phyloP scores from a whole-genome alignment of 2,329 filamentous ascomycete species.

The Escovopsis weberi region DNA sequence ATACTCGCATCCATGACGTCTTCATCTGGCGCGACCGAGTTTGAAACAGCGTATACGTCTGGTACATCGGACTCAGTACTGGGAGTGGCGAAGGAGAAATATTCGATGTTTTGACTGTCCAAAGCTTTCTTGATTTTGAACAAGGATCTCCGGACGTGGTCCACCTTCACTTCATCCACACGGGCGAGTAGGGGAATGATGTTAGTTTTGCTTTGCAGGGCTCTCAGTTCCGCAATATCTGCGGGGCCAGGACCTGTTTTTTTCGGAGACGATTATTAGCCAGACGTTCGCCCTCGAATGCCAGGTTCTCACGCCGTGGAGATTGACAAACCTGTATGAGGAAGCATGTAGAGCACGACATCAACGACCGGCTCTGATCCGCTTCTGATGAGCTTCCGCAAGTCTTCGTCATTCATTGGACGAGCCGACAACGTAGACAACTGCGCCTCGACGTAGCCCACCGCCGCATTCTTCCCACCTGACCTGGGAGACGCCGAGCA shows the following conservation, averaged over 20 bases:
- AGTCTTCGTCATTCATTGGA: slow-evolving; percentile 56
- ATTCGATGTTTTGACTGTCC: slow-evolving; percentile 39
- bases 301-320: background rate
- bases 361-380: slow-evolving; percentile 76
- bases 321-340: slow-evolving; percentile 41
- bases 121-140: slow-evolving; percentile 42
- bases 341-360: slow-evolving; percentile 68
- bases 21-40: slow-evolving; percentile 51
- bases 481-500: slow-evolving; percentile 46
- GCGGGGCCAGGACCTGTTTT: slow-evolving; percentile 16
- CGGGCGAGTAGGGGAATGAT: slow-evolving; percentile 71
- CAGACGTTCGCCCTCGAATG: too few relatives aligned
- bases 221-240: slow-evolving; percentile 59
- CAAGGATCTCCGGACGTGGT: slow-evolving; percentile 46
- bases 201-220: slow-evolving; percentile 61
- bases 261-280: background rate
- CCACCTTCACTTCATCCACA: slow-evolving; percentile 50
- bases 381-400: slow-evolving; percentile 64
- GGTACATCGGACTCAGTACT: slow-evolving; percentile 14
- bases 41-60: slow-evolving; percentile 64
- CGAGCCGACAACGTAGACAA: slow-evolving; percentile 20
- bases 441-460: slow-evolving; percentile 54
- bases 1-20: slow-evolving; percentile 87
- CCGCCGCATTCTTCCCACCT: slow-evolving; percentile 33
- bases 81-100: slow-evolving; percentile 48